Conservation (phyloP, 495 filamentous ascomycete genomes). For the Talaromyces wortmannii region DNA sequence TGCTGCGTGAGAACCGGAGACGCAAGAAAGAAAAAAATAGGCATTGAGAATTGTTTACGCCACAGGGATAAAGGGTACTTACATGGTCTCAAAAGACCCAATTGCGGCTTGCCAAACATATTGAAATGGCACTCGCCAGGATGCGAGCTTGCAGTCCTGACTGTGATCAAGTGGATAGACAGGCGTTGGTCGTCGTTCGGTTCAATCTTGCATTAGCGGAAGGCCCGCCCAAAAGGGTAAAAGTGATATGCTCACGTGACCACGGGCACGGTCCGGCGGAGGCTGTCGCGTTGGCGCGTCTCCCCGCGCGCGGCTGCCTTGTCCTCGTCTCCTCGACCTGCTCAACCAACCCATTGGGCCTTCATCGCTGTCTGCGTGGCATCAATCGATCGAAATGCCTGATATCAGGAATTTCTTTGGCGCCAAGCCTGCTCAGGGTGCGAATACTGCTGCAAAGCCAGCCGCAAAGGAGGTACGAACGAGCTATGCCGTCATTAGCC, state of each 20-base stretch:
- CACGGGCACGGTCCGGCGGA: background rate
- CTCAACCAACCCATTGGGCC: background rate
- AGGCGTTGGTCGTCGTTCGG: background rate
- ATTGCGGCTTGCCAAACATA: constrained; percentile 30
- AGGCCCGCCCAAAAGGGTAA: constrained; percentile 1
- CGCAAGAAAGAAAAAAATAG: background rate
- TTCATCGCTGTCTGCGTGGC: background rate
- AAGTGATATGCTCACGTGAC: constrained; percentile 4
- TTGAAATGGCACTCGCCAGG: constrained; percentile 15
- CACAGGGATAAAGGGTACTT: constrained; percentile 6
- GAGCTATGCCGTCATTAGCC: background rate
- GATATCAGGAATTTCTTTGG: constrained; percentile 82
- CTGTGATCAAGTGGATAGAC: background rate
- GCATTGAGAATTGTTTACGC: background rate
- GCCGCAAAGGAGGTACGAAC: constrained; percentile 30
- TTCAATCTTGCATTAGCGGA: background rate
- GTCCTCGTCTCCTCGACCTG: background rate
- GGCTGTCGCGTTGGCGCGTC: background rate
- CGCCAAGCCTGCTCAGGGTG: constrained; percentile 35
- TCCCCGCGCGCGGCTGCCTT: background rate
- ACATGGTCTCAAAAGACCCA: constrained; percentile 31
- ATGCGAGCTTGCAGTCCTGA: background rate
- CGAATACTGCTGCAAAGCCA: constrained; percentile 20
- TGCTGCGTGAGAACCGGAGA: background rate
- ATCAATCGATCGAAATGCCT: constrained; percentile 44